Conservation (phyloP, 495 filamentous ascomycete species). For the Friedmanniomyces simplex region DNA sequence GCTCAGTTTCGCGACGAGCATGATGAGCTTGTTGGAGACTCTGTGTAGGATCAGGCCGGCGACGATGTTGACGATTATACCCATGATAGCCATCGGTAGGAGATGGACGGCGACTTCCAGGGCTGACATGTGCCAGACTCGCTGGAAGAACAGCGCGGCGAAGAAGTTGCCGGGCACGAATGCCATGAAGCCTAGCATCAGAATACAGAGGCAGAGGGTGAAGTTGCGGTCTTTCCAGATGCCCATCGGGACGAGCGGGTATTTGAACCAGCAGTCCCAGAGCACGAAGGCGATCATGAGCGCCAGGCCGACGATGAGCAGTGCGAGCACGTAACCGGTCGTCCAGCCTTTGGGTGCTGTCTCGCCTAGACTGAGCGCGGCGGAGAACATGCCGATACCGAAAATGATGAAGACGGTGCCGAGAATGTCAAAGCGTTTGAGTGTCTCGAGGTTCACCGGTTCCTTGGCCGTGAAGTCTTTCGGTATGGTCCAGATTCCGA, state of each 20-base stretch:
- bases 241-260: conserved; percentile 33
- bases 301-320: conserved; percentile 29
- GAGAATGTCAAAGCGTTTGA: conserved; percentile 53
- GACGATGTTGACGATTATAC: conserved; percentile 30
- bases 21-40: conserved; percentile 33
- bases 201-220: conserved; percentile 26
- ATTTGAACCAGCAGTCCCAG: conserved; percentile 32
- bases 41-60: conserved; percentile 32
- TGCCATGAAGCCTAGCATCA: conserved; percentile 28
- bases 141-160: conserved; percentile 46
- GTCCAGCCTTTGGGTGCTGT: conserved; percentile 38
- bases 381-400: conserved; percentile 56
- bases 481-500: conserved; percentile 58
- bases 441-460: conserved; percentile 36
- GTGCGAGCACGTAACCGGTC: conserved; percentile 32
- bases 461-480: conserved; percentile 40
- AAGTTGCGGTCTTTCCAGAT: conserved; percentile 36
- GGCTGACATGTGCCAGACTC: conserved; percentile 24
- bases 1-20: conserved; percentile 26
- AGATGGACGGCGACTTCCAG: conserved; percentile 29
- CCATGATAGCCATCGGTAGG: conserved; percentile 31
- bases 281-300: conserved; percentile 30
- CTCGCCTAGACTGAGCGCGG: conserved; percentile 43
- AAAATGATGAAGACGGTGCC: conserved; percentile 54
- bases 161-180: conserved; percentile 39